Base-by-base conservation (phyloP, 306 rosid genomes). In the Fragaria ananassa region DNA sequence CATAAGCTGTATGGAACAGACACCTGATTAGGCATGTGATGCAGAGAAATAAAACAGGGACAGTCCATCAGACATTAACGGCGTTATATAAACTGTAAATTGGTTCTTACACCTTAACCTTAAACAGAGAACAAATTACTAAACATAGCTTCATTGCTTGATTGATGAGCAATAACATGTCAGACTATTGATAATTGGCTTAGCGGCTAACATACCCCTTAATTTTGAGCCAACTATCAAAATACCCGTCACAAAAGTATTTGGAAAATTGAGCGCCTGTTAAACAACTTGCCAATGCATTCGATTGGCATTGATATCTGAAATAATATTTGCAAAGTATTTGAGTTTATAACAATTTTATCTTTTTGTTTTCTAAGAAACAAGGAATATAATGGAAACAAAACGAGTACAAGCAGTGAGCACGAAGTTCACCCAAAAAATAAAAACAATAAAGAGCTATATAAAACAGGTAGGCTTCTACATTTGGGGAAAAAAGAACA, bases 1-100 rank as follows among this genome's bases (percentile, higher is more conserved):
- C 98, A 79, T 92, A 95, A 76, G 98, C 98, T 95, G 96, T 68
- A 69, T 74, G 68, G 81, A 65, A 63, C 67, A 72, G 57, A 83
- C 71, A 75, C 34, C 23, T 64, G 78, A 62, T 69, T 41, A 78
- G 63, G 72, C 74, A 44, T 53, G 11, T 14, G 41, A 18, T 37
- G 39, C 10, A 13, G 4, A 53, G 10, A 70, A 50, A 34, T 15
- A 42, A 29, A 60, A 60, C 53, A 61, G 39, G 49, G 60, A 19
- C 39, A 15, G 49, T 61, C 45, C 53, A 72, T 23, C 23, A 42
- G 68, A 54, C 27, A 56, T 56, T 23, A 61, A 21, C 15, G 14
- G 1, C 7, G 41, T 41, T 42, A 25, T 14, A 19, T 31, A 17
- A 14, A 58, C 42, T 6, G 27, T 41, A 56, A 39, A 73, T 25